phyloP scores from a whole-genome alignment of 2,329 filamentous ascomycete species.

The Fusarium gaditjirri region DNA sequence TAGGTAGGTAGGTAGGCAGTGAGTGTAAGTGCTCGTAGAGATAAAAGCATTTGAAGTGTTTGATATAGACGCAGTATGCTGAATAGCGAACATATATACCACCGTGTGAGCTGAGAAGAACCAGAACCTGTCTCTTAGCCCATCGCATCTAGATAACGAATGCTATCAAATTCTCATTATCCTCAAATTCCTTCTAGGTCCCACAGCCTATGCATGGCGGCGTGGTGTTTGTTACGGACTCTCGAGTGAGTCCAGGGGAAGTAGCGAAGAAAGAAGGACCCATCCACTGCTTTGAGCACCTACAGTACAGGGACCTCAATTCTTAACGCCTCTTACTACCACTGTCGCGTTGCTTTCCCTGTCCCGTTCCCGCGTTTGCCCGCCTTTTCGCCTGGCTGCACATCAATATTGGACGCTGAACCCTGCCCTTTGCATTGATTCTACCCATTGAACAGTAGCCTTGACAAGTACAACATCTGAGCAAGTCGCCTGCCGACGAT shows the following conservation, averaged over 20 bases:
- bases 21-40: not conserved
- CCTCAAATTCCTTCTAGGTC: not conserved
- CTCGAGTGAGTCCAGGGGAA: not conserved
- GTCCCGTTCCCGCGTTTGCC: slow-evolving; percentile 26
- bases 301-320: not conserved
- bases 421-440: slow-evolving; percentile 29
- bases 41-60: not conserved
- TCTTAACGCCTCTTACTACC: not conserved
- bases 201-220: slow-evolving; percentile 18
- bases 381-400: slow-evolving; percentile 24
- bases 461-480: slow-evolving; percentile 38
- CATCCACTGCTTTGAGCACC: slow-evolving; percentile 20
- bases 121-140: not conserved
- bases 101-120: not conserved
- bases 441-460: slow-evolving; percentile 31
- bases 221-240: slow-evolving; percentile 10
- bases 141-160: not conserved
- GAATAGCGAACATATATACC: not conserved
- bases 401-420: slow-evolving; percentile 19
- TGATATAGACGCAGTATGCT: not conserved
- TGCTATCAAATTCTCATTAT: slow-evolving; percentile 2
- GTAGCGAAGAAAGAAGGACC: slow-evolving; percentile 8
- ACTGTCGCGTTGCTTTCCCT: not conserved
- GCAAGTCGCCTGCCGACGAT: slow-evolving; percentile 42
- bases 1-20: not conserved